These are phyloP conservation scores for Flaveria brownii DNA, from an alignment of 129 eudicot species.

Conservation along the genomic window DNA sequence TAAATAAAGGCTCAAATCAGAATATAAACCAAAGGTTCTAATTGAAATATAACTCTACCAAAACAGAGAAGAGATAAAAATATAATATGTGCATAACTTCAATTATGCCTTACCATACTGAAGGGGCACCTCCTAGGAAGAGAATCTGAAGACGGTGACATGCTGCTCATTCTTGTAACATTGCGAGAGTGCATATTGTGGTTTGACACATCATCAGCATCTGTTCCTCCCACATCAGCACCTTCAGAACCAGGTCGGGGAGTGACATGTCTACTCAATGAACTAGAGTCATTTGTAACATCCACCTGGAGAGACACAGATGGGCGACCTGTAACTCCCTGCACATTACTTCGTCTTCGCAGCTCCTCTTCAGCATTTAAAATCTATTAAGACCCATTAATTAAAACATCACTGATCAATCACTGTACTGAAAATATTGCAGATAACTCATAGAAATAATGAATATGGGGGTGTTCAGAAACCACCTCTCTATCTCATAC, in stretches of 20 bases:
- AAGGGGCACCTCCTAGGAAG: conserved; percentile 55
- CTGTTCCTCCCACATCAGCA: conserved; percentile 61
- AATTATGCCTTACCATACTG: conserved; percentile 52
- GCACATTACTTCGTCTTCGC: conserved; percentile 60
- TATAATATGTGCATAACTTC: conserved; percentile 35
- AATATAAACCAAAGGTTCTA: background rate
- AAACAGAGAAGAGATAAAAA: background rate
- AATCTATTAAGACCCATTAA: conserved; percentile 49
- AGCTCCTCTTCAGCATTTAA: conserved; percentile 89
- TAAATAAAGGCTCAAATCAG: background rate
- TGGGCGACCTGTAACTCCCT: conserved; percentile 52
- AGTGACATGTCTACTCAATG: conserved; percentile 61
- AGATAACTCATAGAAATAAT: background rate
- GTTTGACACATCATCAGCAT: conserved; percentile 56
- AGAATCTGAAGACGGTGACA: conserved; percentile 86
- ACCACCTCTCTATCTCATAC: background rate
- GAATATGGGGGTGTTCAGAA: background rate
- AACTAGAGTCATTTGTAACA: conserved; percentile 71
- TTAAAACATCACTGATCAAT: background rate
- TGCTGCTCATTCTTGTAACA: conserved; percentile 66
- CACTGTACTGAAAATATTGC: conserved; percentile 13
- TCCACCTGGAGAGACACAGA: conserved; percentile 75
- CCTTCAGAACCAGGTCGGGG: conserved; percentile 78
- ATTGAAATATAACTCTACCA: background rate
- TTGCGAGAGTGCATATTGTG: conserved; percentile 53